Percentiles rank a stretch among this genome's conserved stretches.
These are phyloP conservation scores for Boletellus emodensis DNA, from an alignment of 768 basidiomycete genomes.

Conservation along the genomic window DNA sequence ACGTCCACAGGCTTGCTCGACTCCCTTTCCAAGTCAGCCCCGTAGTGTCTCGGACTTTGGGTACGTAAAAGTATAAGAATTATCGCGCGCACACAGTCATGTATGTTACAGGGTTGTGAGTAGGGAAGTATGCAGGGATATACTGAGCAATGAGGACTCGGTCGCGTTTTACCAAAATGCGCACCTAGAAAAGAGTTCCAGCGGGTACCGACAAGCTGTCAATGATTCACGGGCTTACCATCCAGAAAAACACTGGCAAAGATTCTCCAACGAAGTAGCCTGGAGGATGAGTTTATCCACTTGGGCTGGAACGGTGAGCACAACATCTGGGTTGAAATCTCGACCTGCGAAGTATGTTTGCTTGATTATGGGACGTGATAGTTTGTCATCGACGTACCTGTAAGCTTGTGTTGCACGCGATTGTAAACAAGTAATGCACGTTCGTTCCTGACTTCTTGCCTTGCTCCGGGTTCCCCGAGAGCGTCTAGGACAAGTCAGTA, in stretches of 20 bases:
- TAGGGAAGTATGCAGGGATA: conserved; percentile 13
- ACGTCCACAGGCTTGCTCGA: no score
- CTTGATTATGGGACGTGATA: neutral
- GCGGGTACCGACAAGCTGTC: neutral
- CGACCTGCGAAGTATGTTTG: conserved; percentile 49
- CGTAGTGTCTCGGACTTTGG: neutral
- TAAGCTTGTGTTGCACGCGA: conserved; percentile 92
- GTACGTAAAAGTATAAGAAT: neutral
- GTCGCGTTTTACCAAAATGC: conserved; percentile 68
- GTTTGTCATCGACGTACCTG: conserved; percentile 46
- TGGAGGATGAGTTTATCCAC: conserved; percentile 93
- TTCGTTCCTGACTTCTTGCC: conserved; percentile 86
- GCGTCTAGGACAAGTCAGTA: conserved; percentile 28
- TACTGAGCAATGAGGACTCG: neutral
- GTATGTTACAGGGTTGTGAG: conserved; percentile 24
- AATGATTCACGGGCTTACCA: conserved; percentile 46
- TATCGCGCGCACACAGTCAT: conserved; percentile 3
- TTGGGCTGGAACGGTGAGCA: conserved; percentile 72
- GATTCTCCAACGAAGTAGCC: conserved; percentile 89
- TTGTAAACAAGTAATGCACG: conserved; percentile 89
- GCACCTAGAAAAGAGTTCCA: conserved; percentile 41
- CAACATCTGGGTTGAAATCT: conserved; percentile 86
- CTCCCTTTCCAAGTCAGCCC: neutral
- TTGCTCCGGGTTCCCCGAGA: conserved; percentile 52
- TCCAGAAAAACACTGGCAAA: conserved; percentile 95